Evolutionary conservation across 148 eudicot species (phyloP).

Genomic region (Bassia scoparia): DNA sequence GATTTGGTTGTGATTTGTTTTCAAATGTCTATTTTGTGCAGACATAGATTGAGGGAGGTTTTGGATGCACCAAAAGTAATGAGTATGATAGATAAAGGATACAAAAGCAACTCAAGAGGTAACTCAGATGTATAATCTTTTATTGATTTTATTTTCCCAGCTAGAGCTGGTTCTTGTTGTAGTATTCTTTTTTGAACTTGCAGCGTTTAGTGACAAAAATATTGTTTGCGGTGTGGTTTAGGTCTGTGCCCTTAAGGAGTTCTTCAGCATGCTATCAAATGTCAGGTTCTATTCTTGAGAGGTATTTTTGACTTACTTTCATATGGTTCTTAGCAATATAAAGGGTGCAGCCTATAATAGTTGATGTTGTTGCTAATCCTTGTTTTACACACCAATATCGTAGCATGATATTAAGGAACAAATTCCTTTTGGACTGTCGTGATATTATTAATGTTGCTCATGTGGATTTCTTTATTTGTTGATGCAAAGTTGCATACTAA

Average conservation of each 20-base stretch:
- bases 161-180: not conserved
- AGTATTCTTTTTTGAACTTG: not conserved
- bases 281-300: constrained; percentile 59
- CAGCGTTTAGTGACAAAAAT: constrained; percentile 3
- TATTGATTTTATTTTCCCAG: not conserved
- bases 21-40: constrained; percentile 31
- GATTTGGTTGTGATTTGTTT: too few species aligned
- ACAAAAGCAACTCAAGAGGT: constrained; percentile 99
- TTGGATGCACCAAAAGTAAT: constrained; percentile 92
- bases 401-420: not conserved
- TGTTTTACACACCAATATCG: too few species aligned
- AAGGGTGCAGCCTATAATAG: not conserved
- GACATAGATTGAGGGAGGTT: constrained; percentile 97
- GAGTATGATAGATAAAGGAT: constrained; percentile 94
- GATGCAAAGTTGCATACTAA: too few species aligned
- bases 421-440: not conserved
- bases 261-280: constrained; percentile 92
- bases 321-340: constrained; percentile 15
- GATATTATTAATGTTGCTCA: not conserved
- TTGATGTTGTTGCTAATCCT: too few species aligned
- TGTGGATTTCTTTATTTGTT: not conserved
- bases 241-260: constrained; percentile 90
- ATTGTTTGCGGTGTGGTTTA: constrained; percentile 29
- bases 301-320: constrained; percentile 22
- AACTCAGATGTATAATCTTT: not conserved